Evolutionary conservation across 805 yeast genomes (phyloP), one percentile per base, ranked within the genome.

Genomic region (Wickerhamiella azymoides): DNA sequence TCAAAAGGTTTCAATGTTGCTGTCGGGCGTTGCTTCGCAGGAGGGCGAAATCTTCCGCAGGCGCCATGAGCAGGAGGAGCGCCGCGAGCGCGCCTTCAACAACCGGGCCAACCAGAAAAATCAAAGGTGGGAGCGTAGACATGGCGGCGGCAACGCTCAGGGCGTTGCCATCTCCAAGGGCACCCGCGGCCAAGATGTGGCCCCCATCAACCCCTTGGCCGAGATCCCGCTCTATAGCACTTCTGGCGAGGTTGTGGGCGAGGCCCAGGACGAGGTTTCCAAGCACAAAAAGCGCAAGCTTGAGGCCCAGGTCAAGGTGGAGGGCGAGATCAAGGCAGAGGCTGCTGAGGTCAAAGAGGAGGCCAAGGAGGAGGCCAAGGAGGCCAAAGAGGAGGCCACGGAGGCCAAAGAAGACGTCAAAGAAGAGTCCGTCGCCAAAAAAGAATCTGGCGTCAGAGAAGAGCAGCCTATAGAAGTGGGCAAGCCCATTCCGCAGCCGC

Each of bases 161-260:
- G 47, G 49, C 17, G 49, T 51, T 17, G 75, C 79, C 2, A 43
- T 59, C 2, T 47, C 57, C 10, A 57, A 55, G 54, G 33, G 33
- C 33, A 13, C 33, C 9, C 11, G 16, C 6, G 85, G 86, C 2
- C 75, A 77, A 50, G 93, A 84, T 52, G 77, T 73, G 54, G 92
- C 85, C 1, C 92, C 93, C 2, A 66, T 76, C 2, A 63, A 67
- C 10, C 84, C 93, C 0, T 74, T 75, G 45, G 74, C 71, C 16
- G 80, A 78, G 55, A 73, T 88, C 70, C 92, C 92, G 10, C 63
- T 86, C 50, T 79, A 80, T 62, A 80, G 81, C 46, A 76, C 83
- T 0, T 65, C 71, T n/a, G 94, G 95, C 5, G 75, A 80, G 49
- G 61, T 73, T 35, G 84, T 84, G 4, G 85, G 84, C 4, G 77